Base-by-base conservation (phyloP, 345 rosid genomes). In the Anastatica hierochuntica region DNA sequence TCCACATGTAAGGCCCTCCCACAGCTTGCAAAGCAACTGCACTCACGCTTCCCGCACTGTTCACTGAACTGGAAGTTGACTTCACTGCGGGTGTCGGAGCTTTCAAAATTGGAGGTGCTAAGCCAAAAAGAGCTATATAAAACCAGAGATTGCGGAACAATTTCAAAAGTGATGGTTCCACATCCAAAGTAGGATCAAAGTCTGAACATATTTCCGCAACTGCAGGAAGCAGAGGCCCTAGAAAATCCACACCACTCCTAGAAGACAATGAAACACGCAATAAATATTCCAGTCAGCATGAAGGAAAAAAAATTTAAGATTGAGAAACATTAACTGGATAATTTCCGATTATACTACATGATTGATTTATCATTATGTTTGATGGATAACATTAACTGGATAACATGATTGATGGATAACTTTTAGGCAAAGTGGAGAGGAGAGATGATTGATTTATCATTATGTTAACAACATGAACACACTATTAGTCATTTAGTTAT, bases 211-310 rank as follows among this genome's bases (percentile, higher is more conserved):
- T 80, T 77, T 85, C 95, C 49, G 97, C 95, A 61, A 92, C 94
- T 63, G 98, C 94, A 68, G 95, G 94, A 69, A 92, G 95, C 45
- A 92, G 73, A 50, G 97, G 97, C 15, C 99, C 99, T 72, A 88
- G 55, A 72, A 85, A 85, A 66, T 88, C 99, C 56, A 96, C 94
- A 73, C 99, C 99, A 70, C 95, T 88, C 83, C 99, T 94, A 79
- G 60, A 79, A 60, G 12, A 40, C 53, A 18, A 58, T 30, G 51
- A 57, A 59, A 18, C 45, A 53, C 18, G 23, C 53, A 44, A 43
- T 41, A 17, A 42, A 16, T 13, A 40, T 31, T 49, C 17, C 11
- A 44, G 37, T 43, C 58, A 65, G 37, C 48, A 60, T 33, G 21
- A 43, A 64, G 27, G 16, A 43, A 58, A 20, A 24, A 12, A 3